Percentiles rank a stretch among this genome's conserved stretches.
phyloP scores from a whole-genome alignment of 2,329 filamentous ascomycete genomes.

The Talaromyces pinophilus region DNA sequence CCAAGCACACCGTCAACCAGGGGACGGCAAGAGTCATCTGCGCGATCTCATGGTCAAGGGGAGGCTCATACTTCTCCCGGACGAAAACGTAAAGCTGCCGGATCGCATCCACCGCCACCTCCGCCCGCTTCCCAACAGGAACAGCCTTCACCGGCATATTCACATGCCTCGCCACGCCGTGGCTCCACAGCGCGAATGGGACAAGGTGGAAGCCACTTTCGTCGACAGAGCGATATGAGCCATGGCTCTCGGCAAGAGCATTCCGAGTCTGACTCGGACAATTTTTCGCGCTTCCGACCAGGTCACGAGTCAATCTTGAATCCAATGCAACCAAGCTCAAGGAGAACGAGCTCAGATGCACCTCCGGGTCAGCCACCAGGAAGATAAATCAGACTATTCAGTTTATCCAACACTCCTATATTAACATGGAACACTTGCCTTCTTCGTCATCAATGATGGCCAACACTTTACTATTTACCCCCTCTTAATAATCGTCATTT shows the following conservation, averaged over 20 bases:
- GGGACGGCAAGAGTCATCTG: constrained; percentile 55
- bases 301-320: constrained; percentile 18
- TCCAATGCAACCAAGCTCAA: constrained; percentile 5
- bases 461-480: background rate
- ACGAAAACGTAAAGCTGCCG: constrained; percentile 77
- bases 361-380: constrained; percentile 1
- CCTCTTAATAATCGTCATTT: background rate
- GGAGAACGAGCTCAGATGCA: constrained; percentile 12
- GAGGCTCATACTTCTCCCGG: constrained; percentile 70
- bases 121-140: constrained; percentile 49
- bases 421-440: background rate
- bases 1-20: constrained; percentile 75
- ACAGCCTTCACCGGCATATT: constrained; percentile 15
- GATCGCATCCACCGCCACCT: constrained; percentile 54
- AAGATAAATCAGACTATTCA: background rate
- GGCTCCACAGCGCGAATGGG: background rate
- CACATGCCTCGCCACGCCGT: constrained; percentile 8
- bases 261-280: constrained; percentile 18
- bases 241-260: constrained; percentile 22
- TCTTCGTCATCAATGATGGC: background rate
- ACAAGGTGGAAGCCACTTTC: constrained; percentile 18
- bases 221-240: constrained; percentile 24
- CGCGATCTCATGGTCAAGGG: constrained; percentile 52
- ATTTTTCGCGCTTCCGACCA: constrained; percentile 16
- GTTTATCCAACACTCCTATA: too few species aligned